Conservation (phyloP, 1,139 yeast species). For the Ogataea hybrid region DNA sequence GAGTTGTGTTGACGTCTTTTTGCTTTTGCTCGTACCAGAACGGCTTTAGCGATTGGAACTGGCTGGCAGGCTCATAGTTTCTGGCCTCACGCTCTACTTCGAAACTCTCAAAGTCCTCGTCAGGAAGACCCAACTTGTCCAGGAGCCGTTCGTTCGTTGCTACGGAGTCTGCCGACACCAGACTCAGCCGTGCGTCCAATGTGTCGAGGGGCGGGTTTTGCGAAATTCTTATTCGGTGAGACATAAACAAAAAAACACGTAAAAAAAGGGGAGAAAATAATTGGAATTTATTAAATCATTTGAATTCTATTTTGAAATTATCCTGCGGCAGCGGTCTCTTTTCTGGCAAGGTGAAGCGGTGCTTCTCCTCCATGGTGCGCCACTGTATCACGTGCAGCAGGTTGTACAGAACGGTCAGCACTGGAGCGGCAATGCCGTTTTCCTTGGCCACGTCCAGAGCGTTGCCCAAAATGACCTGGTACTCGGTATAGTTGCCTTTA, state of each 20-base stretch:
- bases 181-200: conserved; percentile 23
- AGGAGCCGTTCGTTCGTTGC: conserved; percentile 36
- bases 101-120: conserved; percentile 28
- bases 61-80: conserved; percentile 23
- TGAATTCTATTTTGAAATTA: conserved; percentile 21
- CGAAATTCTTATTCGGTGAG: conserved; percentile 6
- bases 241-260: conserved; percentile 8
- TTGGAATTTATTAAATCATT: not conserved
- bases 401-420: conserved; percentile 53
- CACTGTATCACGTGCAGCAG: conserved; percentile 60
- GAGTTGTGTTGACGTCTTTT: conserved; percentile 7
- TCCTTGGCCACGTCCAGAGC: conserved; percentile 60
- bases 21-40: conserved; percentile 14
- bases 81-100: conserved; percentile 5
- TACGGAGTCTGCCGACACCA: conserved; percentile 32
- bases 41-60: conserved; percentile 23
- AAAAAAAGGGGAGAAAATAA: conserved; percentile 1
- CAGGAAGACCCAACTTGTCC: conserved; percentile 37
- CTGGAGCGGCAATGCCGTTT: conserved; percentile 57
- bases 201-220: conserved; percentile 6
- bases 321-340: conserved; percentile 35
- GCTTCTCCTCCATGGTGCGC: conserved; percentile 53
- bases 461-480: conserved; percentile 70
- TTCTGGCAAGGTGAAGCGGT: conserved; percentile 43
- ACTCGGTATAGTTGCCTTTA: conserved; percentile 68